Conservation (phyloP, 1,139 yeast genomes). For the Lodderomyces metapsilosis region DNA sequence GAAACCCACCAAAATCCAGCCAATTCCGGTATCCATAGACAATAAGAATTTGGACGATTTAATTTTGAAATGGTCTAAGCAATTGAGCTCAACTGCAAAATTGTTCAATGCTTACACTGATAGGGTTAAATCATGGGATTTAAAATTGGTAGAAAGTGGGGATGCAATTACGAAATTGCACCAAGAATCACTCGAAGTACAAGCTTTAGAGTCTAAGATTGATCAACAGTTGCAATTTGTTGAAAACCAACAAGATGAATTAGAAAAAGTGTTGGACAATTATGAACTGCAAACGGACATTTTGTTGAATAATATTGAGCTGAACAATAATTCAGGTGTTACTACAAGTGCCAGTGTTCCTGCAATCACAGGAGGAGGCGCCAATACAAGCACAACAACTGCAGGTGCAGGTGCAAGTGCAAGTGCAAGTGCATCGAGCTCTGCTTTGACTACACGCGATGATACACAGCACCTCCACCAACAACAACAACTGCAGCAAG, state of each 20-base stretch:
- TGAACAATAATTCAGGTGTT: conserved; percentile 15
- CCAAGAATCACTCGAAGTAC: conserved; percentile 78
- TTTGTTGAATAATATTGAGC: conserved; percentile 45
- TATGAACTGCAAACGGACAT: conserved; percentile 85
- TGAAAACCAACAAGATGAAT: conserved; percentile 89
- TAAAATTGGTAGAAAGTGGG: conserved; percentile 77
- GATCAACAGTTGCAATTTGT: conserved; percentile 87
- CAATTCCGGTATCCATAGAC: conserved; percentile 74
- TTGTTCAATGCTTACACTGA: conserved; percentile 77
- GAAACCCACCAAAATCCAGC: conserved; percentile 54
- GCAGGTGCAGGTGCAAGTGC: conserved; percentile 9
- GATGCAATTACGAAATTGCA: conserved; percentile 79
- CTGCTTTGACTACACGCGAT: conserved; percentile 9
- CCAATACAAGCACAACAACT: conserved; percentile 4
- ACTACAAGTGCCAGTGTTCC: conserved; percentile 9
- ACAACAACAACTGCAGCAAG: conserved; percentile 2
- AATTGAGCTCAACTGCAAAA: conserved; percentile 67
- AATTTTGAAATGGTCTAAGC: conserved; percentile 90
- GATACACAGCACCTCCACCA: conserved; percentile 5
- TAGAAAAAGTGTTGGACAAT: conserved; percentile 76
- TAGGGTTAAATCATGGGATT: conserved; percentile 83
- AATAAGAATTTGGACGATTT: conserved; percentile 92
- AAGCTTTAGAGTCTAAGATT: conserved; percentile 77
- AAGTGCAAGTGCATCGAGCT: conserved; percentile 5
- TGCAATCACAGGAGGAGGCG: conserved; percentile 11